These are phyloP conservation scores for Mortierella sp. DNA, from an alignment of 371 early-diverging fungal species.

Conservation along the genomic window DNA sequence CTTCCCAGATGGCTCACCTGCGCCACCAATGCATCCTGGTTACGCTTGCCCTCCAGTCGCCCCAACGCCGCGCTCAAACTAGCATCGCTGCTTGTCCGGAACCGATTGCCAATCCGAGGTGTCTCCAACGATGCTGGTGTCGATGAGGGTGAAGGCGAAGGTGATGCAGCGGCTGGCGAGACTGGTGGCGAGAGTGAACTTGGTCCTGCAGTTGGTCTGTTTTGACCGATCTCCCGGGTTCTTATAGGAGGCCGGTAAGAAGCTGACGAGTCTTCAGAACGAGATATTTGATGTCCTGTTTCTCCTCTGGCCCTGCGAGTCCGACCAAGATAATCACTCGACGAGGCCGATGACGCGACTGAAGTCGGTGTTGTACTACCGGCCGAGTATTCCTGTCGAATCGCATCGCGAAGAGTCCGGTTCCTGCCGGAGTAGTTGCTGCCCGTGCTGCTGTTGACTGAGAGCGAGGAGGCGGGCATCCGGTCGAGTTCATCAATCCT, in stretches of 20 bases:
- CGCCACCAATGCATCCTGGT: conserved; percentile 39
- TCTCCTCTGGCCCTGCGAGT: conserved; percentile 20
- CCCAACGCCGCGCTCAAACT: conserved; percentile 48
- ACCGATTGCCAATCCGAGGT: conserved; percentile 34
- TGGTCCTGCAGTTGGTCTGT: background rate
- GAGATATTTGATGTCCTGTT: conserved; percentile 20
- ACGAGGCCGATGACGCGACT: conserved; percentile 14
- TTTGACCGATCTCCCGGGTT: background rate
- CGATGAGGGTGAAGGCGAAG: background rate
- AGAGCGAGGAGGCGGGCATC: conserved; percentile 2
- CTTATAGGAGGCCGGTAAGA: background rate
- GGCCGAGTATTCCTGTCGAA: conserved; percentile 6
- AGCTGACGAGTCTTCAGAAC: conserved; percentile 15
- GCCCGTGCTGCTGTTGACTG: conserved; percentile 5
- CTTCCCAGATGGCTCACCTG: conserved; percentile 56
- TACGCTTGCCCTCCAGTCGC: conserved; percentile 48
- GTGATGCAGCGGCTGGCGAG: background rate
- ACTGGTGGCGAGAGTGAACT: background rate
- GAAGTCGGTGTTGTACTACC: background rate
- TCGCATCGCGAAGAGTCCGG: conserved; percentile 15
- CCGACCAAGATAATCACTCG: conserved; percentile 25
- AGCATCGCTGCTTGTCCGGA: conserved; percentile 52
- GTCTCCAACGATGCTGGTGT: conserved; percentile 2
- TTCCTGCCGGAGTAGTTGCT: conserved; percentile 11
- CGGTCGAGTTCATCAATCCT: conserved; percentile 43